Evolutionary conservation across 768 basidiomycete species (phyloP).

Genomic region (Boletus tomentosulus): DNA sequence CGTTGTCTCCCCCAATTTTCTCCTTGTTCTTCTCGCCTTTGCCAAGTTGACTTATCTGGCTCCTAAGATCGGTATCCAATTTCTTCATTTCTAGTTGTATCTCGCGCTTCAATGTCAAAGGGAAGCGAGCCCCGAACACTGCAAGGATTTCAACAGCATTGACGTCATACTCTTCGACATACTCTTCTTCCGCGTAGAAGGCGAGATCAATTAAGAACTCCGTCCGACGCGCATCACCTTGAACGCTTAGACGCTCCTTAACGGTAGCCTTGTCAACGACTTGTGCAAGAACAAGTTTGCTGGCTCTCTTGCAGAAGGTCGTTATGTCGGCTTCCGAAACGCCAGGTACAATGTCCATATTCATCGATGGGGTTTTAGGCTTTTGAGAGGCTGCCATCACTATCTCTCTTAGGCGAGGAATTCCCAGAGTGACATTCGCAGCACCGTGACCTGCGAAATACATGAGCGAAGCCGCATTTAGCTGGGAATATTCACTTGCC

Average conservation of each 20-base stretch:
- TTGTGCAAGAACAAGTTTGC: constrained; percentile 81
- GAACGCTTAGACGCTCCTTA: constrained; percentile 66
- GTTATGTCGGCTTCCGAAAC: constrained; percentile 54
- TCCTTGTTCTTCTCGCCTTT: constrained; percentile 59
- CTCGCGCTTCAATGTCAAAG: constrained; percentile 78
- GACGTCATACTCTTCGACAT: constrained; percentile 77
- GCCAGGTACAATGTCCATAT: constrained; percentile 61
- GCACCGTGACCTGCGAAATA: constrained; percentile 83
- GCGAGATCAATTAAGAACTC: constrained; percentile 76
- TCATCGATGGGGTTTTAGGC: constrained; percentile 98
- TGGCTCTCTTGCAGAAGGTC: constrained; percentile 85
- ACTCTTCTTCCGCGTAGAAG: constrained; percentile 87
- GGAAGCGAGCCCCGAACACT: constrained; percentile 71
- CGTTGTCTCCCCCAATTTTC: constrained; percentile 40
- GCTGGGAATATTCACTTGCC: constrained; percentile 43
- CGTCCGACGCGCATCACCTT: constrained; percentile 67
- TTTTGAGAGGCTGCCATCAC: constrained; percentile 97
- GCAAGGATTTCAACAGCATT: constrained; percentile 66
- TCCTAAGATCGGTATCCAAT: constrained; percentile 72
- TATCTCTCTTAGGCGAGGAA: constrained; percentile 96
- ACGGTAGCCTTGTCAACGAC: constrained; percentile 81
- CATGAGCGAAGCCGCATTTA: constrained; percentile 1
- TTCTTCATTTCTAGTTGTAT: constrained; percentile 83
- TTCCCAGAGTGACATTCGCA: constrained; percentile 98
- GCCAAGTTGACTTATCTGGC: constrained; percentile 77